Percentiles rank a stretch among this genome's conserved stretches.
phyloP scores from a whole-genome alignment of 2,329 filamentous ascomycete genomes.

The Byssoonygena ceratinophila region DNA sequence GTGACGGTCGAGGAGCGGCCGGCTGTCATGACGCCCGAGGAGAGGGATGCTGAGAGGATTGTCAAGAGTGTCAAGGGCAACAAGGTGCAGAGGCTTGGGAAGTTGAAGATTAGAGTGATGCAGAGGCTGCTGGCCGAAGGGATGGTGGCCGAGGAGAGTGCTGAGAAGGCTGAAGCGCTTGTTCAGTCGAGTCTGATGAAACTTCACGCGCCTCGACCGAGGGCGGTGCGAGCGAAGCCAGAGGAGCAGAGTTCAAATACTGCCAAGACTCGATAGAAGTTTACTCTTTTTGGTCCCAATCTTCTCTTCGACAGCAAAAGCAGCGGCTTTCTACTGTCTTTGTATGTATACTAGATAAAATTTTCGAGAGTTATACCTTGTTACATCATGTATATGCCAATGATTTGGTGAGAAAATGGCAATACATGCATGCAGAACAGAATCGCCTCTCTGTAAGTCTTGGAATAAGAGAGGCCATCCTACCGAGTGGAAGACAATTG shows the following conservation, averaged over 20 bases:
- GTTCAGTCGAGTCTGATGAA: not conserved
- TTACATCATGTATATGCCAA: too few relatives aligned
- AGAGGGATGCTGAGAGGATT: constrained; percentile 27
- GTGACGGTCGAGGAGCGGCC: constrained; percentile 28
- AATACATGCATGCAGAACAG: too few relatives aligned
- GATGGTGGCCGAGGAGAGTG: not conserved
- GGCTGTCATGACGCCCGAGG: constrained; percentile 27
- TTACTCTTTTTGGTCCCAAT: not conserved
- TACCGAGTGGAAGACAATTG: too few relatives aligned
- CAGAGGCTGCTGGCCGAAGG: constrained; percentile 17
- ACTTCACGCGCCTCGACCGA: not conserved
- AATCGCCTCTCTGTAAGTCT: too few relatives aligned
- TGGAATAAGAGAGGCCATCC: too few relatives aligned
- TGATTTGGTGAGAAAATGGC: too few relatives aligned
- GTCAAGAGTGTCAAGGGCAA: constrained; percentile 27
- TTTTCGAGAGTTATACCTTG: not conserved
- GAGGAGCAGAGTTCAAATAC: not conserved
- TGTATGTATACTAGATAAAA: not conserved
- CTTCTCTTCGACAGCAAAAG: not conserved
- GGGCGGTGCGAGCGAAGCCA: not conserved
- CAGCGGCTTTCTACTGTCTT: not conserved
- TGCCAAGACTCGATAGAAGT: not conserved
- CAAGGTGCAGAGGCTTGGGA: constrained; percentile 23
- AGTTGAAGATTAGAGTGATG: constrained; percentile 25
- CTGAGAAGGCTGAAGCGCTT: not conserved